These are phyloP conservation scores for Chionographis japonica DNA, from an alignment of 106 monocot species.

Conservation along the genomic window DNA sequence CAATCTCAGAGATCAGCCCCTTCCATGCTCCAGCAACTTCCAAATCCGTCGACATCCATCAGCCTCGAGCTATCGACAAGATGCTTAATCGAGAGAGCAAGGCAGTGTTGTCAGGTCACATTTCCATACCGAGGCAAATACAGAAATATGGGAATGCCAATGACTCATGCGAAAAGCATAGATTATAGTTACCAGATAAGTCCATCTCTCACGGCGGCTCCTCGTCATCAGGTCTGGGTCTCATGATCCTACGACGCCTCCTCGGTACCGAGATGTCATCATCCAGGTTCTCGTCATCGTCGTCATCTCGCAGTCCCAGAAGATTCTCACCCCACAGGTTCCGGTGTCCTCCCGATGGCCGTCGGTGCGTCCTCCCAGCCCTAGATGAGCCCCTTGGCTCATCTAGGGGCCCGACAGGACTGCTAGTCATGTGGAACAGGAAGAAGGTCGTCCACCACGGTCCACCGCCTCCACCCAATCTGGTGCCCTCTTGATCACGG, in stretches of 20 bases:
- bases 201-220: slow-evolving; percentile 4
- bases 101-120: background rate
- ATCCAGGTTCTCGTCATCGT: slow-evolving; percentile 19
- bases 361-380: slow-evolving; percentile 33
- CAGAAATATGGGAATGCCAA: background rate
- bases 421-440: slow-evolving; percentile 66
- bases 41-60: background rate
- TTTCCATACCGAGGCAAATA: slow-evolving; percentile 2
- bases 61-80: slow-evolving; percentile 1
- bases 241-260: slow-evolving; percentile 39
- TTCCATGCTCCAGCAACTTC: no score
- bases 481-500: slow-evolving; percentile 17
- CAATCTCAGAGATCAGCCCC: no score
- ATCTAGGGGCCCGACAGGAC: slow-evolving; percentile 24
- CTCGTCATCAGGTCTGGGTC: slow-evolving; percentile 22
- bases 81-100: background rate
- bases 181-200: slow-evolving; percentile 5
- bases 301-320: slow-evolving; percentile 46
- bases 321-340: slow-evolving; percentile 78
- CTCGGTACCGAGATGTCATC: slow-evolving; percentile 33
- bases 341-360: slow-evolving; percentile 26
- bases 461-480: slow-evolving; percentile 25
- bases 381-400: slow-evolving; percentile 37
- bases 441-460: slow-evolving; percentile 72
- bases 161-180: background rate